Conservation (phyloP, 352 stramenopile species). For the Phytophthora pistaciae region DNA sequence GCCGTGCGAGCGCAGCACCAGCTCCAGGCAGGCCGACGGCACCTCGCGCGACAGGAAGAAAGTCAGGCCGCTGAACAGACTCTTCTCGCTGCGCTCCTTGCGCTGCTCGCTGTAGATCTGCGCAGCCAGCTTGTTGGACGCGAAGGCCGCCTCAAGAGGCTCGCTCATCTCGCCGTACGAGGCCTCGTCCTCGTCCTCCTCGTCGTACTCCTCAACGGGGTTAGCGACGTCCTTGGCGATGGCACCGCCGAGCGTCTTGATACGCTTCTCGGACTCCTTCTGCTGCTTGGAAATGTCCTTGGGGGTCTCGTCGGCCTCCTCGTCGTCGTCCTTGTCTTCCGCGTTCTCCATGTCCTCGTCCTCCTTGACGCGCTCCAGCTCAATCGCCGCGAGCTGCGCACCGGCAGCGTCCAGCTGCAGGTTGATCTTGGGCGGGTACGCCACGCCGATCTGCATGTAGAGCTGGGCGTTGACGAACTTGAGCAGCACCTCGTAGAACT, state of each 20-base stretch:
- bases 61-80: constrained; percentile 81
- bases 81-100: constrained; percentile 78
- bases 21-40: constrained; percentile 94
- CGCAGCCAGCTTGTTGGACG: constrained; percentile 79
- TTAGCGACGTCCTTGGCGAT: constrained; percentile 47
- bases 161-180: constrained; percentile 91
- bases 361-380: constrained; percentile 69
- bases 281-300: constrained; percentile 76
- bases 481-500: constrained; percentile 99
- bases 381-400: constrained; percentile 71
- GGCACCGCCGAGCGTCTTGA: constrained; percentile 69
- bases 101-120: constrained; percentile 85
- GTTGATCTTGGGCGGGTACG: constrained; percentile 95
- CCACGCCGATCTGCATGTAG: constrained; percentile 95
- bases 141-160: constrained; percentile 92
- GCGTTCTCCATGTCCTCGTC: constrained; percentile 40
- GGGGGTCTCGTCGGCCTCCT: constrained; percentile 31
- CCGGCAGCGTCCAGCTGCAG: constrained; percentile 81
- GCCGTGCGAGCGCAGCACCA: constrained; percentile 96
- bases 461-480: constrained; percentile 99
- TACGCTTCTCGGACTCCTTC: constrained; percentile 90
- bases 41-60: constrained; percentile 98
- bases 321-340: constrained; percentile 34
- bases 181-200: constrained; percentile 49
- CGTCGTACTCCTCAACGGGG: constrained; percentile 78